Evolutionary conservation across 2,329 filamentous ascomycete genomes (phyloP).

Genomic region (Chaetomiaceae sp.): DNA sequence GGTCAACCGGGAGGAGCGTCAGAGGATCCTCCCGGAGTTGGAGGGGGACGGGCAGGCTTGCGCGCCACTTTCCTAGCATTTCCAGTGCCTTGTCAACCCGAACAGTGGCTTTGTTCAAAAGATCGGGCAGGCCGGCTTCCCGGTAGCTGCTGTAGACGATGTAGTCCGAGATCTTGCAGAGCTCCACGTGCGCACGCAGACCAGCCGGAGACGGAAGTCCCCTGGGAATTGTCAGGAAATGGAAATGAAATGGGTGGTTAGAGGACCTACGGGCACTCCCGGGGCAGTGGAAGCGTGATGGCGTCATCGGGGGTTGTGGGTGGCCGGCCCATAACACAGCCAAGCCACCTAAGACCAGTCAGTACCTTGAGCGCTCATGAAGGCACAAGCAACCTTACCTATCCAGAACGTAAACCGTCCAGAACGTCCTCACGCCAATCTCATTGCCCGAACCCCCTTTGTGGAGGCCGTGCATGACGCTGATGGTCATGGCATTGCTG

Average conservation of each 20-base stretch:
- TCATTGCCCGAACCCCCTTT: conserved; percentile 41
- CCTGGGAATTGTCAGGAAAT: conserved; percentile 28
- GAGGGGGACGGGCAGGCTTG: conserved; percentile 36
- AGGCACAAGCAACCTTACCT: no score
- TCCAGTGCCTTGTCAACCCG: conserved; percentile 39
- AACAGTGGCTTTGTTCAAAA: conserved; percentile 25
- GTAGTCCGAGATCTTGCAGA: conserved; percentile 45
- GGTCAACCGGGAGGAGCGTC: conserved; percentile 8
- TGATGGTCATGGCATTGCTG: conserved; percentile 44
- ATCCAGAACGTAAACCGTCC: conserved; percentile 50
- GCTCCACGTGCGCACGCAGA: conserved; percentile 43
- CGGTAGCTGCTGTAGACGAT: conserved; percentile 46
- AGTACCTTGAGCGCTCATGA: background rate
- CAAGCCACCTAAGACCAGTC: conserved; percentile 33
- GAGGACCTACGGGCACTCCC: conserved; percentile 37
- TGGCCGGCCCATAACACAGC: conserved; percentile 47
- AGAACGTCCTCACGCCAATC: conserved; percentile 44
- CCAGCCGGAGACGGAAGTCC: conserved; percentile 42
- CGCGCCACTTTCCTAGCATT: conserved; percentile 41
- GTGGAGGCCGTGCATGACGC: conserved; percentile 47
- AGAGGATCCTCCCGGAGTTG: conserved; percentile 33
- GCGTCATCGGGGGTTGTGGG: conserved; percentile 45
- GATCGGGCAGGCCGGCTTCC: conserved; percentile 20
- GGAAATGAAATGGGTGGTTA: background rate
- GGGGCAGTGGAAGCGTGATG: conserved; percentile 41